Base-by-base conservation (phyloP, 2,329 filamentous ascomycete genomes). In the Hymenoscyphus fraxineus region DNA sequence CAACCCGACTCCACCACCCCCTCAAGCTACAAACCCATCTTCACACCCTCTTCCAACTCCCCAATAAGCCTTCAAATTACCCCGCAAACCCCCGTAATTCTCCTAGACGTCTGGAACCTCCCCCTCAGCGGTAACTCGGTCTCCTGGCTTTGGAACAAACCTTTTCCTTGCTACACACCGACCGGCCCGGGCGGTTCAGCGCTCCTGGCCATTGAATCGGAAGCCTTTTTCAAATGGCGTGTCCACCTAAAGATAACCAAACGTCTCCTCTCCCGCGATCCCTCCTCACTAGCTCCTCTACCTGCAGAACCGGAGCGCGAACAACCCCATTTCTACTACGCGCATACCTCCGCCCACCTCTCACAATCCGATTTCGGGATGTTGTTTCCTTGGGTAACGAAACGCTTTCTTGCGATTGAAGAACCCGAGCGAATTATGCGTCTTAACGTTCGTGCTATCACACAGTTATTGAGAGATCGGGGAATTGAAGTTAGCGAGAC, bases 281-380 rank as follows among this genome's bases (percentile, higher is more conserved):
- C 87, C 0, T 64, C 62, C 9, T 31, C 10, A 74, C 78, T 0
- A 70, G 77, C 0, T 79, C 82, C 22, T 56, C 62, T 67, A 44
- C 60, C 63, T 51, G 64, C 65, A 41, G 60, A 56, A 6, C 38
- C 58, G 47, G 62, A 59, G 32, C 32, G 41, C 54, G 62, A 72
- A 2, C 74, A 76, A 63, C 88, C 91, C 4, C 84, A 88, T 69
- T 85, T 94, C 72, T 96, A 91, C 78, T 94, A 91, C 75, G 87
- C 91, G 2, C 75, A 82, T 15, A 80, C 84, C 56, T 90, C 88
- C n/a, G 91, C 92, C 0, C 92, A 96, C 74, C 82, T 96, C 32
- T 91, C 85, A 64, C 92, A 96, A 76, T 90, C 87, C 22, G 92
- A 96, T 73, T 96, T 95, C 70, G 92, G 90, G 41, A 79, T 95